These are phyloP conservation scores for Mortierella sp. DNA, from an alignment of 371 early-diverging fungal genomes.

Conservation along the genomic window DNA sequence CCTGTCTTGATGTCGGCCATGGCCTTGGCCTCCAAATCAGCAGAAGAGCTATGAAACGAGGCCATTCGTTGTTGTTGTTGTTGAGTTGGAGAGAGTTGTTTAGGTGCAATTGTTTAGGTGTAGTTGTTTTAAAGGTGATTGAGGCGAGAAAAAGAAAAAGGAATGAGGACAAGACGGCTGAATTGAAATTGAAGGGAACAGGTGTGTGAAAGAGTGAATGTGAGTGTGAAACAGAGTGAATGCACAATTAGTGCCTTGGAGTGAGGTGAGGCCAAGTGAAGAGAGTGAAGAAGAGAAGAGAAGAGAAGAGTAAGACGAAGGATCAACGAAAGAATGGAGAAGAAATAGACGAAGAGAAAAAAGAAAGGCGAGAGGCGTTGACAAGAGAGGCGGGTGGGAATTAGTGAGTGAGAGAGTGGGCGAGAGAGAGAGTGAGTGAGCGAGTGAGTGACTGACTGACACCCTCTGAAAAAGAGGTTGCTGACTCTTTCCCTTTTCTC, in stretches of 20 bases:
- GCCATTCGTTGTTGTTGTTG: conserved; percentile 18
- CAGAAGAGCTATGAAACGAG: conserved; percentile 24
- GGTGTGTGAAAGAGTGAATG: background rate
- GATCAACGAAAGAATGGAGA: background rate
- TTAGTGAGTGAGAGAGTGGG: background rate
- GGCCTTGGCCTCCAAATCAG: conserved; percentile 26
- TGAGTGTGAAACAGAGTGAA: too few species aligned
- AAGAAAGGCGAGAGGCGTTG: background rate
- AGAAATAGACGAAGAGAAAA: background rate
- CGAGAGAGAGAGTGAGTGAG: background rate
- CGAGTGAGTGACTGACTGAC: background rate
- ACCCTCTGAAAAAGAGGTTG: background rate
- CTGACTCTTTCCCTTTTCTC: background rate
- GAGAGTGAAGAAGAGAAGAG: background rate
- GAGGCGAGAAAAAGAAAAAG: background rate
- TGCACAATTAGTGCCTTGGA: background rate
- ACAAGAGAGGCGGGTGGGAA: background rate
- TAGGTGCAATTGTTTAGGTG: background rate
- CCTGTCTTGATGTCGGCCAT: conserved; percentile 5
- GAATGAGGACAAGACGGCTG: background rate
- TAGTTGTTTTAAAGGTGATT: background rate
- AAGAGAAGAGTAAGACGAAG: background rate
- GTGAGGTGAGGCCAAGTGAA: background rate
- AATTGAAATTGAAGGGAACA: background rate
- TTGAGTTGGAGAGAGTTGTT: background rate